Base-by-base conservation (phyloP, 176 grass and related monocot species). In the Stipa capillata region DNA sequence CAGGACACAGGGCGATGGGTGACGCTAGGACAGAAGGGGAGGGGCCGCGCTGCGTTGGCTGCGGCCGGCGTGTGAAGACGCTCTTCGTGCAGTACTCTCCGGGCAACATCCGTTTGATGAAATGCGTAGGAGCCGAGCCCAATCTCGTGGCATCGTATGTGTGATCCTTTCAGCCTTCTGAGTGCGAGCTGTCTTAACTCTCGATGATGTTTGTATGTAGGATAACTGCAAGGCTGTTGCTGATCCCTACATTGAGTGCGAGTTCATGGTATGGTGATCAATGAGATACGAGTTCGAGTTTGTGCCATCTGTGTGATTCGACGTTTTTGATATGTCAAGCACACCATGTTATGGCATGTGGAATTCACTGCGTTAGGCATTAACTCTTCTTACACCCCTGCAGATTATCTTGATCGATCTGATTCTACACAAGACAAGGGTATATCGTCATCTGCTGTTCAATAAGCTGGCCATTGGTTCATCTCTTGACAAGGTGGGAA, bases 321-420 rank as follows among this genome's bases (percentile, higher is more conserved):
- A 8, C 25, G 5, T 39, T 39, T 39, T 17, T 0, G 9, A 20
- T 25, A 13, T 37, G 5, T 27, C 14, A 52, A 7, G 14, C 8
- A 17, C 47, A 8, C 48, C 34, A 11, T 3, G 3, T 62, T n/a
- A 17, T 11, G 21, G 23, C 18, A 40, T 28, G 51, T 24, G 2
- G 79, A 14, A 67, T 79, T 25, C 3, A 0, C 7, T 33, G 5
- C 25, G 24, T 28, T 24, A 79, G 65, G 20, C 17, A 39, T 61
- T 61, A 48, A 23, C 13, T 36, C 41, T 76, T 57, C 4, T 82
- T 82, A 18, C 39, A 13, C 59, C 25, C 8, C 16, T 80, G 14
- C 65, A 97, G 94, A 94, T 97, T 88, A 92, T 97, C 76, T 84
- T 97, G 89, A 97, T 97, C 13, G 94, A 97, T 89, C 80, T 97